Base-by-base conservation (phyloP, 371 early-diverging fungal genomes). In the Dichotomocladium elegans region DNA sequence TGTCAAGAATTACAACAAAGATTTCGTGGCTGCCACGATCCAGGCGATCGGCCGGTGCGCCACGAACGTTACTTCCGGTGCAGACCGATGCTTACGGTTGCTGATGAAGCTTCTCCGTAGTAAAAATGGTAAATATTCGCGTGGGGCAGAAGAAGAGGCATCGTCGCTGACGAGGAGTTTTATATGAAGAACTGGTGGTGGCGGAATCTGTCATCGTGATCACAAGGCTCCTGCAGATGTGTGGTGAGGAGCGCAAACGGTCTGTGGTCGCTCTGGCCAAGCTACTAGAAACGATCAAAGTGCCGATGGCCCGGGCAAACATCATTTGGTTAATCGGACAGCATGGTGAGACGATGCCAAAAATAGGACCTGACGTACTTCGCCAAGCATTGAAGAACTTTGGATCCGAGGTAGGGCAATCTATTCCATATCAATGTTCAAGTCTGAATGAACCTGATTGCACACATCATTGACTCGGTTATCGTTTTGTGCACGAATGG, bases 311-410 rank as follows among this genome's bases (percentile, higher is more conserved):
- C 0, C 72, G 90, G 21, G 89, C 93, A 17, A 86, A 85, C 31
- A 86, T 95, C 31, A 71, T 92, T 37, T 92, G 93, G 93, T 69
- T 95, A 24, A 83, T 92, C 9, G 92, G 93, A 12, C 90, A 92
- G 57, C 85, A 91, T 57, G 72, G 74, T 3, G 70, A 69, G 26
- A 66, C 69, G n/a, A 41, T 87, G 12, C 72, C 70, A 1, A 70
- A 79, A 6, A 72, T 89, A 3, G 92, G 90, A 0, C 89, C 92
- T 6, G 95, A 95, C 65, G 83, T 91, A 3, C 74, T 98, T 27
- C 83, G 96, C 30, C 74, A 80, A 41, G 86, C 83, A 0, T 85
- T 84, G 12, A 89, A 89, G 58, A 60, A 64, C 17, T 98, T 95
- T 64, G 48, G 67, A 0, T 67, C 69, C 2, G 94, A 95, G 69